Evolutionary conservation across 83 land plant genomes (phyloP).

Genomic region (Larix sibirica): DNA sequence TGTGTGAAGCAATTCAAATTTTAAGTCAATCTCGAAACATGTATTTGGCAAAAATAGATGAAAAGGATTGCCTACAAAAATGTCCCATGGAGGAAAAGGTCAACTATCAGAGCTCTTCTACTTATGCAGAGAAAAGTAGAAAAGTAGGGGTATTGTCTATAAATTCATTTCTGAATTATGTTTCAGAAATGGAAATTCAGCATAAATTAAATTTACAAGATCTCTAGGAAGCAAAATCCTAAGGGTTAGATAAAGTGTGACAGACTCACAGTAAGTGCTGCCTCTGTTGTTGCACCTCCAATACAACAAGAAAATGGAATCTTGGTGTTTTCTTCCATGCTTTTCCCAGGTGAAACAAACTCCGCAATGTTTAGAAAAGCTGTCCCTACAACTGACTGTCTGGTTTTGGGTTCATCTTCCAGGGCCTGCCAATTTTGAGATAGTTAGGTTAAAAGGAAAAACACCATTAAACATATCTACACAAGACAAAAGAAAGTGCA

Average conservation of each 20-base stretch:
- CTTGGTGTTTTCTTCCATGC: slow-evolving; percentile 26
- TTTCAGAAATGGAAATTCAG: too few relatives aligned
- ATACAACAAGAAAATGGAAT: slow-evolving; percentile 29
- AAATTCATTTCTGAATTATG: too few relatives aligned
- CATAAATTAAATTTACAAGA: not conserved
- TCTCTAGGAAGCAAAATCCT: not conserved
- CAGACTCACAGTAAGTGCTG: slow-evolving; percentile 1
- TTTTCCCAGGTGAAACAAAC: slow-evolving; percentile 32
- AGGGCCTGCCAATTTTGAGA: slow-evolving; percentile 26
- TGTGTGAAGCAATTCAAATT: not conserved
- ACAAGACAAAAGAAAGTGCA: not conserved
- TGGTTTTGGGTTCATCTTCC: slow-evolving; percentile 28
- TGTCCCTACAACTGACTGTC: slow-evolving; percentile 34
- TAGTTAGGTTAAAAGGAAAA: too few relatives aligned
- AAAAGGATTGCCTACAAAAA: too few relatives aligned
- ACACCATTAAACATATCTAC: not conserved
- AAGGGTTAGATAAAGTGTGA: not conserved
- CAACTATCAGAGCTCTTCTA: too few relatives aligned
- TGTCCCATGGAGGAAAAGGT: too few relatives aligned
- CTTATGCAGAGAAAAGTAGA: too few relatives aligned
- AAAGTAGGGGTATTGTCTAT: too few relatives aligned
- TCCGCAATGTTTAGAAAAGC: slow-evolving; percentile 56
- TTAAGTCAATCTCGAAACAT: not conserved
- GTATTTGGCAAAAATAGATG: too few relatives aligned
- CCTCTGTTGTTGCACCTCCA: slow-evolving; percentile 10